Conservation (phyloP, 768 basidiomycete species). For the Sporobolomyces pararoseus region DNA sequence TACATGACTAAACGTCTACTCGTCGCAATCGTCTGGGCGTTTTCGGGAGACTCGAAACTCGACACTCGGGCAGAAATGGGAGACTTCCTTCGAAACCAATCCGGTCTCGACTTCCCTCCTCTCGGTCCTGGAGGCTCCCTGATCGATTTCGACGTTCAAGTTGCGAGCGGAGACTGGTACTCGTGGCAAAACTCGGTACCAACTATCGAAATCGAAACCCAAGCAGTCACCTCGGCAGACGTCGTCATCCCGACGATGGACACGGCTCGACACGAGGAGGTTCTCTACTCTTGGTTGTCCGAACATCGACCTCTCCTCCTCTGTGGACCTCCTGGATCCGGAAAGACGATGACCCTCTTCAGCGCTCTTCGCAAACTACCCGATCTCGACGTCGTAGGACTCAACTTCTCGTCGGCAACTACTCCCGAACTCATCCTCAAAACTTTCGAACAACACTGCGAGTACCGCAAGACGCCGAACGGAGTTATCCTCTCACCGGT, state of each 20-base stretch:
- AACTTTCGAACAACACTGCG: constrained; percentile 99
- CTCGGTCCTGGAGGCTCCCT: constrained; percentile 72
- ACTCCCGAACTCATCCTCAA: constrained; percentile 97
- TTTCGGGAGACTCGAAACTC: constrained; percentile 91
- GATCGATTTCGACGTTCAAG: constrained; percentile 91
- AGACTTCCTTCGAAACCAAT: constrained; percentile 74
- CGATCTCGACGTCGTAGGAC: constrained; percentile 97
- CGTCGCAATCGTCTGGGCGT: constrained; percentile 93
- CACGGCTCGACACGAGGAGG: constrained; percentile 96
- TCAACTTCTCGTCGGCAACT: constrained; percentile 98
- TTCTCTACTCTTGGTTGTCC: constrained; percentile 95
- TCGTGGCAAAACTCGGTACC: constrained; percentile 90
- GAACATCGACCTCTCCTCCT: constrained; percentile 98
- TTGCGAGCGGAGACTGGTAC: constrained; percentile 78
- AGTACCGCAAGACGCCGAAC: constrained; percentile 96
- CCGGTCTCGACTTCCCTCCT: constrained; percentile 82
- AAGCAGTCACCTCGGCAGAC: constrained; percentile 90
- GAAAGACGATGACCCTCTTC: constrained; percentile 99
- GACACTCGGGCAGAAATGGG: constrained; percentile 85
- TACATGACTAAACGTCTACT: constrained; percentile 86
- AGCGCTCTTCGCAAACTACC: constrained; percentile 94
- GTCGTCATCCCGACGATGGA: constrained; percentile 98
- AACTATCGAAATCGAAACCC: constrained; percentile 91
- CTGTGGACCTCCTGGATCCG: constrained; percentile 98
- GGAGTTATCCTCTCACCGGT: constrained; percentile 91